Base-by-base conservation (phyloP, 352 stramenopile genomes). In the Globisporangium okanoganense region DNA sequence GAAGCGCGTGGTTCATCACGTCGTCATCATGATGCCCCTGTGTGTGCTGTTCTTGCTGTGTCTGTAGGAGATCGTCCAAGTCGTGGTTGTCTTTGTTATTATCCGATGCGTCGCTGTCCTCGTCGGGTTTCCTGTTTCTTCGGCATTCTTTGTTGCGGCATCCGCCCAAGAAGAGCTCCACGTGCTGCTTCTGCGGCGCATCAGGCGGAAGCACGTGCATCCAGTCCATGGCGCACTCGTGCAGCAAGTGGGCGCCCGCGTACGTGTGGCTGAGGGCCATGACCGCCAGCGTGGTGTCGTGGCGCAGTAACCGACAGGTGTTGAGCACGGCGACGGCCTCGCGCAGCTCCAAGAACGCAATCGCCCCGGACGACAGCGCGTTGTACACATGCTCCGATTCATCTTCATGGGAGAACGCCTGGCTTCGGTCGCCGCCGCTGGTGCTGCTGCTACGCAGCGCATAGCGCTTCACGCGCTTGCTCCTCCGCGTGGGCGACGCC, bases 201-300 rank as follows among this genome's bases (percentile, higher is more conserved):
- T 55, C 62, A 10, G 62, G 57, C 27, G 69, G 48, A 1, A 56
- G 66, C 35, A 75, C 36, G 62, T 75, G 54, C 70, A 72, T 73
- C 67, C 65, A 73, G 45, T 75, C 70, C 6, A 48, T 47, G 31
- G 41, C 72, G 41, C 70, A 78, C 4, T 51, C 56, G 29, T 73
- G 67, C 41, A 75, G 18, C 29, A 78, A 71, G 53, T 78, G 70
- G 8, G 66, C 49, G 16, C 67, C 70, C 1, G 64, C 52, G 20
- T 56, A 62, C 40, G 51, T 68, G 64, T 65, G 66, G 35, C 70
- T 72, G 31, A 78, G 31, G 29, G 67, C 60, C 58, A 72, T 57
- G 24, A 69, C 56, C 48, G 44, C 44, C 35, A 78, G 54, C 1
- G 4, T 44, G 16, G 51, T 55, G 58, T 78, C 67, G 1, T 68